A percentile compares a stretch with the other conserved stretches of the same genome.
phyloP scores from a whole-genome alignment of 1,139 yeast genomes.

The Trichomonascaceae sp. region DNA sequence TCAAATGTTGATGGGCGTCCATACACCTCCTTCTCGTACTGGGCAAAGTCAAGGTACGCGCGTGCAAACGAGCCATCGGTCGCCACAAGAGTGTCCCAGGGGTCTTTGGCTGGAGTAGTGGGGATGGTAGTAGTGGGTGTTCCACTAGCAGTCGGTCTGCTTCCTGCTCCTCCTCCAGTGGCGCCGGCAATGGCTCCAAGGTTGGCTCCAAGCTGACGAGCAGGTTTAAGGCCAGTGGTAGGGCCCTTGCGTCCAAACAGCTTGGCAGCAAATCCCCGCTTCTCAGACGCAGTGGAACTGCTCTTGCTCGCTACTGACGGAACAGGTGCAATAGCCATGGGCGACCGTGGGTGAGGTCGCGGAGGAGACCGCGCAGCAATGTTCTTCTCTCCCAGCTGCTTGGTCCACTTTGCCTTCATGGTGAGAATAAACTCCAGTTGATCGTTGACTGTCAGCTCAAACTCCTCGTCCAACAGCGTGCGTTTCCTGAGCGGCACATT shows the following conservation, averaged over 20 bases:
- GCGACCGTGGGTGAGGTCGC: slow-evolving; percentile 5
- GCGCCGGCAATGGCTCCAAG: slow-evolving; percentile 1
- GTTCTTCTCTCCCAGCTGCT: slow-evolving; percentile 30
- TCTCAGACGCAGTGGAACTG: not conserved
- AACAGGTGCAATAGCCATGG: slow-evolving; percentile 5
- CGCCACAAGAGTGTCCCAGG: slow-evolving; percentile 35
- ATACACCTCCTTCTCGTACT: slow-evolving; percentile 41
- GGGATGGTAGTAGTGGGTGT: not conserved
- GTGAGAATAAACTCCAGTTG: slow-evolving; percentile 62
- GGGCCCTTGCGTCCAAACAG: slow-evolving; percentile 12
- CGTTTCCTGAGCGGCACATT: slow-evolving; percentile 35
- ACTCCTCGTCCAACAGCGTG: slow-evolving; percentile 58
- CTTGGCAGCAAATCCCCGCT: slow-evolving; percentile 3
- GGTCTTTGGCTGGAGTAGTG: slow-evolving; percentile 5
- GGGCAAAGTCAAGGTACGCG: slow-evolving; percentile 50
- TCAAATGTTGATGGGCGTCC: slow-evolving; percentile 41
- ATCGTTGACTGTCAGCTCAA: slow-evolving; percentile 63
- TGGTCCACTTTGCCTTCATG: slow-evolving; percentile 49
- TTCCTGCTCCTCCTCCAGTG: not conserved
- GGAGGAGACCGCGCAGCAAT: slow-evolving; percentile 9
- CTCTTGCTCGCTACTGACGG: not conserved
- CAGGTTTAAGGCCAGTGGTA: too few relatives aligned
- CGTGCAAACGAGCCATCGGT: slow-evolving; percentile 83
- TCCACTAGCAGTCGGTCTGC: not conserved
- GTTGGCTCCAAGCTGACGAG: too few relatives aligned